Evolutionary conservation across 805 yeast species (phyloP), one percentile per base, ranked within the genome.

Genomic region (Lachancea quebecensis): DNA sequence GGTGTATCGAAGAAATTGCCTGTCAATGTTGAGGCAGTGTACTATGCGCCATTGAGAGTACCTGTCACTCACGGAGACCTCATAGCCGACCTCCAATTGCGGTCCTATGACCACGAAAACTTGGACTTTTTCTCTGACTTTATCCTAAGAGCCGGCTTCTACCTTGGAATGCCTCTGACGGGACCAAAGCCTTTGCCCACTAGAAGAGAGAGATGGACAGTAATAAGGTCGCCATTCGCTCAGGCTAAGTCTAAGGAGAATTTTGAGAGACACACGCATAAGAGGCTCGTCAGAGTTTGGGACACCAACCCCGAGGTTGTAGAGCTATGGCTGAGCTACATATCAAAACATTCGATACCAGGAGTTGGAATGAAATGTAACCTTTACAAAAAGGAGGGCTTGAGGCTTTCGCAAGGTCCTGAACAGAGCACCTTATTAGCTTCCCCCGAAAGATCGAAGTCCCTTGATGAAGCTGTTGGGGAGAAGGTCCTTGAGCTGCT

Each of bases 201-300:
- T 2, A 83, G 79, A 60, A 78, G 81, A 56, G 85, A 91, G 65
- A 77, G 89, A 55, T 91, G 96, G 87, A 93, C 99, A 0, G 96
- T 93, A 37, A 89, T 84, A 58, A 78, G 82, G 63, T 81, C 96
- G 2, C 97, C 97, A 1, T 93, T 93, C 64, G 96, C 85, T 16
- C 93, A 87, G 60, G 95, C 97, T 42, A 90, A 89, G 64, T 76
- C 93, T 9, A 93, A 93, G 69, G 95, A 91, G 70, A 93, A 91
- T 72, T 93, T 85, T 68, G 85, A 86, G 70, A 81, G 98, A 70
- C 74, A 78, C 40, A 93, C 98, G 1, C 85, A 79, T 64, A 79
- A 82, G 56, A 78, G 95, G 50, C 64, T 77, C 49, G 71, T 93
- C 52, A 75, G 73, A 53, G 85, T 88, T 27, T 89, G 78, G 74